Evolutionary conservation across 495 filamentous ascomycete species (phyloP).

Genomic region (Mytilinidion resinicola): DNA sequence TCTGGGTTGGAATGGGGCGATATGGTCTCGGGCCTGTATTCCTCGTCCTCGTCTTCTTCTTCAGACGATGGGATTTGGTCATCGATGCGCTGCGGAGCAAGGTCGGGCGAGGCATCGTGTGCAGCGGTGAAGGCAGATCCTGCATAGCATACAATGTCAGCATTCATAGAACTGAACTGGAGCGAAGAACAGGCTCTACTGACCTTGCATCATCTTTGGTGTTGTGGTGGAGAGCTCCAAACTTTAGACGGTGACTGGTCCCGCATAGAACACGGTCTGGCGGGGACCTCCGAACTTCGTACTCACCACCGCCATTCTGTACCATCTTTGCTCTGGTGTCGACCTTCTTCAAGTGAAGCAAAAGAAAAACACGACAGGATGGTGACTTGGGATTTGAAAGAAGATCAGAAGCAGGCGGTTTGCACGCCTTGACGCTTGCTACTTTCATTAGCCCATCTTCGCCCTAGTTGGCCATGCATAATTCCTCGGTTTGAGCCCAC

Average conservation of each 20-base stretch:
- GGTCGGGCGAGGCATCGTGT: not conserved
- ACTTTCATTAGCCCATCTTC: constrained; percentile 1
- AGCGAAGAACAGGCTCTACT: not conserved
- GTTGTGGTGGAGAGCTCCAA: not conserved
- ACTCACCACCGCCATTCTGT: not conserved
- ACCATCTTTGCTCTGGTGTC: not conserved
- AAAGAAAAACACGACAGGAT: not conserved
- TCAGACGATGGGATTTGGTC: not conserved
- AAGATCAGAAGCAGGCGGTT: not conserved
- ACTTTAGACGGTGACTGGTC: not conserved
- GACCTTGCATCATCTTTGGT: constrained; percentile 1
- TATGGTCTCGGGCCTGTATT: not conserved
- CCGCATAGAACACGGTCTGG: not conserved
- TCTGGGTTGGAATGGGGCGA: not conserved
- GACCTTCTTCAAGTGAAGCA: not conserved
- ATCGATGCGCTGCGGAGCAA: not conserved
- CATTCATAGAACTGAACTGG: not conserved
- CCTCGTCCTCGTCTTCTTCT: not conserved
- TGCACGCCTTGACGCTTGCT: not conserved
- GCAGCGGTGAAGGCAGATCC: not conserved
- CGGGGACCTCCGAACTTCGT: not conserved
- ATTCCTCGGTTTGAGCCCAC: not conserved
- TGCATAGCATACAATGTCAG: not conserved
- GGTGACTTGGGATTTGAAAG: not conserved
- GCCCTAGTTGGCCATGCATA: not conserved